phyloP scores from a whole-genome alignment of 371 early-diverging fungal species.

The Choanephora cucurbitarum region DNA sequence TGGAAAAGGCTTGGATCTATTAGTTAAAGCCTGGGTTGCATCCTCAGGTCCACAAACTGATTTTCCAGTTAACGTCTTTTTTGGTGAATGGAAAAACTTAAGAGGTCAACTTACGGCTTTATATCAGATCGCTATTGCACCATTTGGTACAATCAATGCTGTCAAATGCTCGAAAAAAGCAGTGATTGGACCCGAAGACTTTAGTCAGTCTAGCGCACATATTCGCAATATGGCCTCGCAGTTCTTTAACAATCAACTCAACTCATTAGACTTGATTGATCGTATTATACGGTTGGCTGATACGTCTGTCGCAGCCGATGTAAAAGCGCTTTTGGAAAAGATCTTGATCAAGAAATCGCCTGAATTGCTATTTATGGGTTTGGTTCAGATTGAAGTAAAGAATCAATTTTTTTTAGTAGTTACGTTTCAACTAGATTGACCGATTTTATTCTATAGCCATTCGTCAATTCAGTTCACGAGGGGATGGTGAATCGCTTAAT shows the following conservation, averaged over 20 bases:
- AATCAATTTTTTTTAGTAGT: neutral
- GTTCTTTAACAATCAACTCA: slow-evolving; percentile 65
- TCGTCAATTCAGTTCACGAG: slow-evolving; percentile 67
- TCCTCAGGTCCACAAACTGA: slow-evolving; percentile 22
- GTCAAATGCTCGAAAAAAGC: slow-evolving; percentile 50
- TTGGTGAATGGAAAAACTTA: slow-evolving; percentile 76
- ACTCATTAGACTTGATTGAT: slow-evolving; percentile 76
- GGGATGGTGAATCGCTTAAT: slow-evolving; percentile 69
- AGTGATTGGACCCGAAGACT: slow-evolving; percentile 58
- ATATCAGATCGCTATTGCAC: slow-evolving; percentile 62
- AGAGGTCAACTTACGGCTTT: slow-evolving; percentile 75
- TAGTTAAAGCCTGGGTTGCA: slow-evolving; percentile 65
- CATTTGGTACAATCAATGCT: slow-evolving; percentile 54
- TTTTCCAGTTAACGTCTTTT: slow-evolving; percentile 75
- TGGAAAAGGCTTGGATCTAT: slow-evolving; percentile 63
- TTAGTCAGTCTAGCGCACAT: slow-evolving; percentile 48
- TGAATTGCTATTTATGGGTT: slow-evolving; percentile 77
- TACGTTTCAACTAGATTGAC: neutral
- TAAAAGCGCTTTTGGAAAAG: slow-evolving; percentile 64
- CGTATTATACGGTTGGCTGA: slow-evolving; percentile 68
- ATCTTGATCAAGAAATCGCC: slow-evolving; percentile 67
- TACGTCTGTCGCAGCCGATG: slow-evolving; percentile 63
- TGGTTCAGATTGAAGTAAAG: slow-evolving; percentile 66
- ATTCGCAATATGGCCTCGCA: slow-evolving; percentile 55
- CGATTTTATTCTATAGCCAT: slow-evolving; percentile 32